These are phyloP conservation scores for Filobasidium wieringae DNA, from an alignment of 768 basidiomycete genomes.

Conservation along the genomic window DNA sequence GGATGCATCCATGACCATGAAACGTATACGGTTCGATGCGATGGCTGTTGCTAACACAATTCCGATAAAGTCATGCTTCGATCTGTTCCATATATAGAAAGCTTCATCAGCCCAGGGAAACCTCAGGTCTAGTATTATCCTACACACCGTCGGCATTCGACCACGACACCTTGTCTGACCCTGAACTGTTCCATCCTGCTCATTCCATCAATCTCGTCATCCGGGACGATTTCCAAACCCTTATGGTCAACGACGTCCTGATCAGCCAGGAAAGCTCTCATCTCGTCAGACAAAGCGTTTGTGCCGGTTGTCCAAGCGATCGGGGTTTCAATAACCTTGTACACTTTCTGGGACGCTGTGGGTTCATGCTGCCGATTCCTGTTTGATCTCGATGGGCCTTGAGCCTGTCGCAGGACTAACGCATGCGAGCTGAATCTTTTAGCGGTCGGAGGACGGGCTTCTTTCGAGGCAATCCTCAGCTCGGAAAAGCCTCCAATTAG, in stretches of 20 bases:
- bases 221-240: not conserved
- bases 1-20: slow-evolving; percentile 23
- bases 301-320: not conserved
- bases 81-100: too few relatives aligned
- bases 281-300: not conserved
- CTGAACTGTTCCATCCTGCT: not conserved
- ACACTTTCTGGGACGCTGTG: not conserved
- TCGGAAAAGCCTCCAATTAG: too few relatives aligned
- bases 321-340: not conserved
- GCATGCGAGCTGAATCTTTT: too few relatives aligned
- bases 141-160: slow-evolving; percentile 25
- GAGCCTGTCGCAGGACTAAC: too few relatives aligned
- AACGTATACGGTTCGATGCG: slow-evolving; percentile 17
- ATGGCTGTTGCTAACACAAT: slow-evolving; percentile 27
- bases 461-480: too few relatives aligned
- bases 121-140: not conserved
- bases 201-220: not conserved
- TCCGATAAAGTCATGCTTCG: slow-evolving; percentile 13
- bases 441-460: too few relatives aligned
- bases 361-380: too few relatives aligned
- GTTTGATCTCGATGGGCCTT: too few relatives aligned
- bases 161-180: slow-evolving; percentile 7
- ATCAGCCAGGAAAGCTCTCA: not conserved
- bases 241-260: not conserved
- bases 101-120: too few relatives aligned